Conservation (phyloP, 1,139 yeast species). For the Hemisphaericaspora xylanilytica region DNA sequence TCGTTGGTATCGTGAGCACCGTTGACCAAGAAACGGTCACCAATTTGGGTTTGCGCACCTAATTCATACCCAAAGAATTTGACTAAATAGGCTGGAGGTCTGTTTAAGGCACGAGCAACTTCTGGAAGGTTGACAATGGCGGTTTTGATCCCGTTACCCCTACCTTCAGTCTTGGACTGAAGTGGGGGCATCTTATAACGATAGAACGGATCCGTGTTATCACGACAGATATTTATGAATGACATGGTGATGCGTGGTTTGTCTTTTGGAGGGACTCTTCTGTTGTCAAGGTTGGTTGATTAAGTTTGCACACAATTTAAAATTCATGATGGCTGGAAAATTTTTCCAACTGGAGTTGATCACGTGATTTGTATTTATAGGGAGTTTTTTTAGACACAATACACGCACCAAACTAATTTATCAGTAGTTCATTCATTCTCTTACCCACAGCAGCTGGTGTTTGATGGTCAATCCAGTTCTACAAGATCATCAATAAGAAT, state of each 20-base stretch:
- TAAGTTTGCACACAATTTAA: too few species aligned
- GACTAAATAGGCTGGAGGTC: constrained; percentile 89
- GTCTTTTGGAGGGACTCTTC: background rate
- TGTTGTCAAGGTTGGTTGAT: too few species aligned
- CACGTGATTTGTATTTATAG: background rate
- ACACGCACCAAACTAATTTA: too few species aligned
- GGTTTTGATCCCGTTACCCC: constrained; percentile 99
- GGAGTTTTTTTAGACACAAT: too few species aligned
- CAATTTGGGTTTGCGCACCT: constrained; percentile 91
- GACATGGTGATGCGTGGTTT: constrained; percentile 52
- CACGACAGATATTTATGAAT: constrained; percentile 91
- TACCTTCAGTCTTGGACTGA: constrained; percentile 96
- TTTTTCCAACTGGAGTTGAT: constrained; percentile 2
- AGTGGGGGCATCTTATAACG: constrained; percentile 99
- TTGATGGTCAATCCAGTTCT: background rate
- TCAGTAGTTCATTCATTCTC: too few species aligned
- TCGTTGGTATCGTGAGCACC: constrained; percentile 92
- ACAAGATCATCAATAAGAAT: too few species aligned
- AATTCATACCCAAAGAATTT: constrained; percentile 95
- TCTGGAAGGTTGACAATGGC: constrained; percentile 87
- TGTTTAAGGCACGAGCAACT: constrained; percentile 89
- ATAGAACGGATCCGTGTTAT: constrained; percentile 96
- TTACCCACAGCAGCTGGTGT: background rate
- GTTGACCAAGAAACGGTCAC: constrained; percentile 87
- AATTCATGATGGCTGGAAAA: too few species aligned